A percentile compares a stretch with the other conserved stretches of the same genome.
phyloP scores from a whole-genome alignment of 2,329 filamentous ascomycete species.

The Aureobasidium sp. region DNA sequence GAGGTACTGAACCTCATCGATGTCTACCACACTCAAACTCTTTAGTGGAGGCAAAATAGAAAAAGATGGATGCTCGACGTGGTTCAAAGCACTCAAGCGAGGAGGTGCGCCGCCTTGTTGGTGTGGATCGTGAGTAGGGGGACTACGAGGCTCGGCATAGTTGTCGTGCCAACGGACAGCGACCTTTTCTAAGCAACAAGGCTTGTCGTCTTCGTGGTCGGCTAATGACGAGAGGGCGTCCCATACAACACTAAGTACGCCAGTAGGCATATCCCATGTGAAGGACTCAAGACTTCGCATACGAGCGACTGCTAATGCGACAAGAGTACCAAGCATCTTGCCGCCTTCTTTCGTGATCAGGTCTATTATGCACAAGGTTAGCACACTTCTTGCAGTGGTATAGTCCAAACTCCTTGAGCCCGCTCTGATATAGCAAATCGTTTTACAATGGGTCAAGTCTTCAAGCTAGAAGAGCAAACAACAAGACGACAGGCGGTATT shows the following conservation, averaged over 20 bases:
- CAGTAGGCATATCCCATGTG: slow-evolving; percentile 85
- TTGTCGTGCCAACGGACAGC: slow-evolving; percentile 85
- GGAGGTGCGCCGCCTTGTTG: slow-evolving; percentile 31
- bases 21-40: slow-evolving; percentile 69
- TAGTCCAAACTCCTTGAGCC: not conserved
- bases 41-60: slow-evolving; percentile 69
- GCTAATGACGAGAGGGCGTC: slow-evolving; percentile 67
- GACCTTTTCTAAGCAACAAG: slow-evolving; percentile 63
- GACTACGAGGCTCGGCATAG: slow-evolving; percentile 35
- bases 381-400: not conserved
- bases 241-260: slow-evolving; percentile 74
- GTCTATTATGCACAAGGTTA: slow-evolving; percentile 38
- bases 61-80: slow-evolving; percentile 72
- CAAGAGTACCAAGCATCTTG: slow-evolving; percentile 81
- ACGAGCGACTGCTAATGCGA: slow-evolving; percentile 69
- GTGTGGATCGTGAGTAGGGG: slow-evolving; percentile 27
- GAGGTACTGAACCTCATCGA: slow-evolving; percentile 74
- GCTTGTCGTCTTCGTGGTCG: slow-evolving; percentile 51
- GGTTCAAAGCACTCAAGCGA: slow-evolving; percentile 36
- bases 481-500: too few relatives aligned
- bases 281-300: slow-evolving; percentile 80
- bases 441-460: too few relatives aligned
- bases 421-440: not conserved
- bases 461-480: not conserved
- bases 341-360: slow-evolving; percentile 75